phyloP scores from a whole-genome alignment of 1,139 yeast genomes.

The Geotrichum fermentans region DNA sequence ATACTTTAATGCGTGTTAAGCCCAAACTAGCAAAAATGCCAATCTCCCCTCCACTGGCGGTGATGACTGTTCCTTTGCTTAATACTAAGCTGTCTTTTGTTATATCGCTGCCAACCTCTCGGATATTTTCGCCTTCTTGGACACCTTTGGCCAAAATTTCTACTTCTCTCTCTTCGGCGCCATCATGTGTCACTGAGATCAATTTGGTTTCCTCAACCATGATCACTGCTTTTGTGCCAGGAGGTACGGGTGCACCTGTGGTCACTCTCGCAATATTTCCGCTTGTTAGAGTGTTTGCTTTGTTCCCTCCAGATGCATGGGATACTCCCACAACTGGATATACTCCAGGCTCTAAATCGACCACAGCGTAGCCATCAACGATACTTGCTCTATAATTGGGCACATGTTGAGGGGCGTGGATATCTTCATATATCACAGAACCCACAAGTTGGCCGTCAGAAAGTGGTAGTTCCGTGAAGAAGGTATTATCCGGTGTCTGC shows the following conservation, averaged over 20 bases:
- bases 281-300: slow-evolving; percentile 20
- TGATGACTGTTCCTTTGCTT: slow-evolving; percentile 36
- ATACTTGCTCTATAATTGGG: slow-evolving; percentile 49
- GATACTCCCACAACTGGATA: slow-evolving; percentile 42
- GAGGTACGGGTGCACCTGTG: slow-evolving; percentile 52
- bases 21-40: slow-evolving; percentile 48
- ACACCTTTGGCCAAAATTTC: slow-evolving; percentile 36
- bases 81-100: slow-evolving; percentile 38
- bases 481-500: slow-evolving; percentile 22
- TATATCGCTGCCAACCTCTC: slow-evolving; percentile 46
- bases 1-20: slow-evolving; percentile 37
- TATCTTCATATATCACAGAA: slow-evolving; percentile 41
- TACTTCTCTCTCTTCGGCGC: slow-evolving; percentile 39
- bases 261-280: slow-evolving; percentile 45
- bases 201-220: slow-evolving; percentile 49
- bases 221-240: slow-evolving; percentile 48
- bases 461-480: background rate
- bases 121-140: slow-evolving; percentile 41
- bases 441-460: slow-evolving; percentile 32
- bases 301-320: slow-evolving; percentile 40
- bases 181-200: slow-evolving; percentile 35
- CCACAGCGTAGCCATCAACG: slow-evolving; percentile 51
- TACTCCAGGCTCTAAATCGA: slow-evolving; percentile 43
- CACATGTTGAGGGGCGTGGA: slow-evolving; percentile 39
- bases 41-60: slow-evolving; percentile 45